Evolutionary conservation across 2,329 filamentous ascomycete genomes (phyloP).

Genomic region (Colletotrichum abscissum): DNA sequence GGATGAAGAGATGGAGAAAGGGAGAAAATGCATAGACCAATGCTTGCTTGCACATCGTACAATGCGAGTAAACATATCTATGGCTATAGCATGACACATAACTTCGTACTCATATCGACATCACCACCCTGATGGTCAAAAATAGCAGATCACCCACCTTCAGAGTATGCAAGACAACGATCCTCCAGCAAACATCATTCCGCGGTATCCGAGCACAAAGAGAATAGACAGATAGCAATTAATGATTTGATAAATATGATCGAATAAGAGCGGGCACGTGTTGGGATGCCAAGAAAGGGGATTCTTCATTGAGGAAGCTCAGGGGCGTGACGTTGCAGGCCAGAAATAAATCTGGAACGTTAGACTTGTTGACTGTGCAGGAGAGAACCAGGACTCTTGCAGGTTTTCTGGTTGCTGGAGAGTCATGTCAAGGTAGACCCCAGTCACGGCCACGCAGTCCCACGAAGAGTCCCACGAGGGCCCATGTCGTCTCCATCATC

Average conservation of each 20-base stretch:
- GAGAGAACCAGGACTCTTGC: background rate
- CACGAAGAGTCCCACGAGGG: background rate
- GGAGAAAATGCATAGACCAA: background rate
- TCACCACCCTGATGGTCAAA: background rate
- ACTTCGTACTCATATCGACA: background rate
- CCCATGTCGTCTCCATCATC: background rate
- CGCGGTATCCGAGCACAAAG: background rate
- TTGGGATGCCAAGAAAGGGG: background rate
- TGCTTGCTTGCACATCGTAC: background rate
- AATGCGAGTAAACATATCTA: background rate
- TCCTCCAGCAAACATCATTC: background rate
- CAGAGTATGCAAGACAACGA: background rate
- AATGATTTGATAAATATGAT: background rate
- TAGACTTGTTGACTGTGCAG: background rate
- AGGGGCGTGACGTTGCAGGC: background rate
- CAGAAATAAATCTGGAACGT: slow-evolving; percentile 21
- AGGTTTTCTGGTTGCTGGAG: background rate
- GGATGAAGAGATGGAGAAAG: background rate
- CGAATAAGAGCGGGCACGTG: background rate
- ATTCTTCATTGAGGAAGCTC: background rate
- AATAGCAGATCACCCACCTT: background rate
- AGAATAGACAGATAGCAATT: background rate
- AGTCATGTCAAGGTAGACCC: slow-evolving; percentile 12
- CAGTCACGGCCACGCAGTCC: background rate
- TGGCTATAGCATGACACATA: slow-evolving; percentile 8